Evolutionary conservation across 1,284 basidiomycete species (phyloP), one percentile per base, ranked within the genome.

Genomic region (Marasmius sp.): DNA sequence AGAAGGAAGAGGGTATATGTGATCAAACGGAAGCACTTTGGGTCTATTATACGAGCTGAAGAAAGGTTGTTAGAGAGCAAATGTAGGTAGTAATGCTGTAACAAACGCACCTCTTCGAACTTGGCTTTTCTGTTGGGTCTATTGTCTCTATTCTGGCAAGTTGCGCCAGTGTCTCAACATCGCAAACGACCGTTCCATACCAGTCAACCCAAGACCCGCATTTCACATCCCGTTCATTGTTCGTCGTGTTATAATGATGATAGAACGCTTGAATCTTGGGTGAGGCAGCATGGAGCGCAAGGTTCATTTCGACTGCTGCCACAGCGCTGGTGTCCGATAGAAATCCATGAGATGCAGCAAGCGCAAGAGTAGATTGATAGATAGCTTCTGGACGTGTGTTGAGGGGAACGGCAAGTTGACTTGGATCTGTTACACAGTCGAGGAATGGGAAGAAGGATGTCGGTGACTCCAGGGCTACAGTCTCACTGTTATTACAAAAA

Each of bases 191-290:
- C 61, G 86, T 77, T 0, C 93, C 92, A 67, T 91, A 89, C 90
- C 93, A 95, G 63, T 95, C 92, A 3, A 96, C 88, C 94, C 94
- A 97, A 18, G 89, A 89, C 0, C 81, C 86, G 70, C 94, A 95
- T 0, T 73, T 72, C 3, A 71, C 67, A 18, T 71, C 70, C 11
- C 76, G 74, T 6, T 63, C 61, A 1, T 74, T 73, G n/a, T 74
- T 61, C 56, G 68, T 73, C 61, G 76, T 77, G 67, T 72, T 72
- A 68, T 91, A 92, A 66, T 86, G 81, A 54, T 87, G 81, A 69
- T 89, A 89, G 70, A 88, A 89, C 0, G 90, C 91, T 63, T 91
- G 86, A 22, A 94, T 80, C 64, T 85, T 87, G 2, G 92, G 91
- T 0, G 84, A 84, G 16, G 87, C 81, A 5, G 86, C 81, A 64